Evolutionary conservation across 306 rosid genomes (phyloP).

Genomic region (Acmispon strigosus): DNA sequence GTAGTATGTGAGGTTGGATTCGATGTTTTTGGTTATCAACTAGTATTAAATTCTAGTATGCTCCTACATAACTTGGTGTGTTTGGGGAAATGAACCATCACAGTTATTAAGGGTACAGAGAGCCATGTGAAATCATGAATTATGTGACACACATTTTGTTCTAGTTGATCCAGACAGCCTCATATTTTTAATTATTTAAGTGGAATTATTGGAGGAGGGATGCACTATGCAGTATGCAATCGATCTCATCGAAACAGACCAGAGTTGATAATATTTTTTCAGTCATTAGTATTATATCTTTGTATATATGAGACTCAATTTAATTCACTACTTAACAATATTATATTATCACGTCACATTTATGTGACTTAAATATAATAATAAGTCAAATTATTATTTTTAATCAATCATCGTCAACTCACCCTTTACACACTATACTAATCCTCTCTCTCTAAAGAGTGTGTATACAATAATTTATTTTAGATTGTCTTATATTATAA

Average conservation of each 20-base stretch:
- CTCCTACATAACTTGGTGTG: not conserved
- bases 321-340: too few species aligned
- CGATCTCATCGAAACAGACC: slow-evolving; percentile 5
- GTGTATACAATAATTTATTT: too few species aligned
- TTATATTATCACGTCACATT: too few species aligned
- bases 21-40: not conserved
- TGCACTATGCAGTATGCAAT: slow-evolving; percentile 3
- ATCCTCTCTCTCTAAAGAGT: too few species aligned
- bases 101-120: slow-evolving; percentile 19
- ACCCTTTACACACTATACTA: too few species aligned
- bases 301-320: too few species aligned
- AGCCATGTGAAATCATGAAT: slow-evolving; percentile 35
- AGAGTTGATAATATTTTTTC: too few species aligned
- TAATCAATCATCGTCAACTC: too few species aligned
- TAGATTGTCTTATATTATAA: too few species aligned
- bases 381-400: too few species aligned
- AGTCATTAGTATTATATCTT: too few species aligned
- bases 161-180: slow-evolving; percentile 16
- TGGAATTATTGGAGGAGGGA: slow-evolving; percentile 26
- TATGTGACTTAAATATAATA: too few species aligned
- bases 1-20: not conserved
- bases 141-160: not conserved
- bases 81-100: slow-evolving; percentile 27
- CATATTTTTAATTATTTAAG: slow-evolving; percentile 15
- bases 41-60: not conserved